A percentile compares a stretch with the other conserved stretches of the same genome.
phyloP scores from a whole-genome alignment of 495 filamentous ascomycete species.

The Pyrenopolyporus hunteri region DNA sequence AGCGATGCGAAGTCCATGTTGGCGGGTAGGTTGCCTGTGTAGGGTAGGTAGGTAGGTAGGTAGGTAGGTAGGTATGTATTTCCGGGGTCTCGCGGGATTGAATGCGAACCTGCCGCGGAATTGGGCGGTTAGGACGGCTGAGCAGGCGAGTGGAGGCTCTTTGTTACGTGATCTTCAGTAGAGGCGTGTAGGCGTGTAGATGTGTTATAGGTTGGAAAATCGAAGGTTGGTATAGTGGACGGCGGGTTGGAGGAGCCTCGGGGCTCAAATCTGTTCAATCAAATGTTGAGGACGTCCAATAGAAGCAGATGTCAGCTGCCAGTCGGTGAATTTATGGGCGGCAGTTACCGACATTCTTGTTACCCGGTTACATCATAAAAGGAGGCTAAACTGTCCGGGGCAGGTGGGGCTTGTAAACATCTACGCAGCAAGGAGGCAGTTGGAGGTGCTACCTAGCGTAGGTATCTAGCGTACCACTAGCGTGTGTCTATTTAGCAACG shows the following conservation, averaged over 20 bases:
- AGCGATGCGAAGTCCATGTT: conserved; percentile 92
- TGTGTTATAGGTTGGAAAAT: not conserved
- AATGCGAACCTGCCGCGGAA: not conserved
- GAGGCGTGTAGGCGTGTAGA: not conserved
- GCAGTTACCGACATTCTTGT: conserved; percentile 10
- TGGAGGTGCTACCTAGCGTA: no score
- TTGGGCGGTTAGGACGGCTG: not conserved
- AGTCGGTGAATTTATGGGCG: conserved; percentile 9
- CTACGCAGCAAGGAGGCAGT: conserved; percentile 1
- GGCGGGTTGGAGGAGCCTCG: not conserved
- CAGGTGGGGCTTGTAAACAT: conserved; percentile 13
- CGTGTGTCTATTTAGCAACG: no score
- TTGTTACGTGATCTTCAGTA: not conserved
- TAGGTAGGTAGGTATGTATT: no score
- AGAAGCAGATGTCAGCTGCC: not conserved
- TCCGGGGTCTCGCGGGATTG: not conserved
- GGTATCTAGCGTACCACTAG: no score
- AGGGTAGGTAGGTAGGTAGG: not conserved
- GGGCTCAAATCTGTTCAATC: no score
- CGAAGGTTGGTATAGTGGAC: not conserved
- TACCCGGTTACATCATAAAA: conserved; percentile 11
- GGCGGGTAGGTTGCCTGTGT: not conserved
- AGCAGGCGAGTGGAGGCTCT: not conserved
- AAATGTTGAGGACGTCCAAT: not conserved
- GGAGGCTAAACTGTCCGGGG: conserved; percentile 18